phyloP scores from a whole-genome alignment of 192 early-diverging fungal species.

The Neocallimastix lanati region DNA sequence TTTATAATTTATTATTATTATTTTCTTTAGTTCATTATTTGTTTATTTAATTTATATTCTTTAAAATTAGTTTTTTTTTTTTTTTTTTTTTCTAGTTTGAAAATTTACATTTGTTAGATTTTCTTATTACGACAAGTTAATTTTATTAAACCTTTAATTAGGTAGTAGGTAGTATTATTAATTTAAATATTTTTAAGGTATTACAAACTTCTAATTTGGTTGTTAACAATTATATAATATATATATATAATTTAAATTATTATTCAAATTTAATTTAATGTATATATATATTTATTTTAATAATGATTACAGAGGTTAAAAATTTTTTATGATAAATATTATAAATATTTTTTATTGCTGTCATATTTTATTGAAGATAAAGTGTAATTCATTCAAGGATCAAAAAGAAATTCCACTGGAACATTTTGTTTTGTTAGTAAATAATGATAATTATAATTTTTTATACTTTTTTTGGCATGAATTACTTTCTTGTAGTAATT shows the following conservation, averaged over 20 bases:
- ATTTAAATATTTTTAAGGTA: constrained; percentile 45
- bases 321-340: too few relatives aligned
- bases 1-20: too few relatives aligned
- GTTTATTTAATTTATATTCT: constrained; percentile 29
- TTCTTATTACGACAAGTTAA: constrained; percentile 65
- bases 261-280: too few relatives aligned
- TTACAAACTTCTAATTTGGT: constrained; percentile 21
- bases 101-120: constrained; percentile 95
- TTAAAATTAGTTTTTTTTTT: constrained; percentile 68
- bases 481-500: constrained; percentile 68
- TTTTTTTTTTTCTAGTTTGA: too few relatives aligned
- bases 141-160: constrained; percentile 79
- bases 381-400: constrained; percentile 80
- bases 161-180: constrained; percentile 59
- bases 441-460: too few relatives aligned
- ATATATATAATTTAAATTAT: too few relatives aligned
- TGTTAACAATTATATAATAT: constrained; percentile 12
- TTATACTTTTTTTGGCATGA: constrained; percentile 65
- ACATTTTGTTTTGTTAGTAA: constrained; percentile 61
- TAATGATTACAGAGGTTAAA: too few relatives aligned
- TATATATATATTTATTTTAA: too few relatives aligned
- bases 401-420: constrained; percentile 73
- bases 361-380: constrained; percentile 56
- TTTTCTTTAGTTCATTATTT: too few relatives aligned
- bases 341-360: too few relatives aligned